A percentile compares a stretch with the other conserved stretches of the same genome.
These are phyloP conservation scores for Aspergillus taichungensis DNA, from an alignment of 495 filamentous ascomycete genomes.

Conservation along the genomic window DNA sequence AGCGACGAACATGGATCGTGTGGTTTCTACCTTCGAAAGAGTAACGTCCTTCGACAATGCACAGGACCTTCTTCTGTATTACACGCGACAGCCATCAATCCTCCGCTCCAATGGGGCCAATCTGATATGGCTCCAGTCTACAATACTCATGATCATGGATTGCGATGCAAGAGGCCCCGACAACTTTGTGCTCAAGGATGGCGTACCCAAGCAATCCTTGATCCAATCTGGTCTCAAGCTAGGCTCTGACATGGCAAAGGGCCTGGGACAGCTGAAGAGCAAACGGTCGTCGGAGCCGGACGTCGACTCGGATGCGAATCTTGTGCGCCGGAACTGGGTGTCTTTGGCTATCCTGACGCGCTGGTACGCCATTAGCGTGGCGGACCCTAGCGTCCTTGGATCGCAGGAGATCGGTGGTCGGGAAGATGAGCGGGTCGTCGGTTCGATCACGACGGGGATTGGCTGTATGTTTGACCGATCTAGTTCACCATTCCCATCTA, in stretches of 20 bases:
- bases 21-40: constrained; percentile 29
- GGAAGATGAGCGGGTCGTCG: constrained; percentile 57
- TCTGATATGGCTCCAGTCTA: constrained; percentile 34
- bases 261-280: constrained; percentile 29
- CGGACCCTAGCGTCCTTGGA: constrained; percentile 53
- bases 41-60: constrained; percentile 35
- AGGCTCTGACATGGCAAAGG: constrained; percentile 34
- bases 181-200: constrained; percentile 36
- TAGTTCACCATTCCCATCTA: constrained; percentile 2
- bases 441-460: constrained; percentile 53
- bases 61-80: constrained; percentile 42
- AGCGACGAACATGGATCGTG: constrained; percentile 30
- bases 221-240: constrained; percentile 34
- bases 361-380: constrained; percentile 64
- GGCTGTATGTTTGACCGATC: constrained; percentile 49
- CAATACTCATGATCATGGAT: constrained; percentile 38
- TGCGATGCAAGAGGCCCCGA: constrained; percentile 38
- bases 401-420: constrained; percentile 38
- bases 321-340: constrained; percentile 67
- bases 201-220: constrained; percentile 33
- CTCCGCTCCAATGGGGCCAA: constrained; percentile 29
- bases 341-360: constrained; percentile 63
- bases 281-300: constrained; percentile 38
- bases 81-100: constrained; percentile 41
- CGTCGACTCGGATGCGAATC: constrained; percentile 59